phyloP scores from a whole-genome alignment of 768 basidiomycete genomes.

The Clavulina sp. region DNA sequence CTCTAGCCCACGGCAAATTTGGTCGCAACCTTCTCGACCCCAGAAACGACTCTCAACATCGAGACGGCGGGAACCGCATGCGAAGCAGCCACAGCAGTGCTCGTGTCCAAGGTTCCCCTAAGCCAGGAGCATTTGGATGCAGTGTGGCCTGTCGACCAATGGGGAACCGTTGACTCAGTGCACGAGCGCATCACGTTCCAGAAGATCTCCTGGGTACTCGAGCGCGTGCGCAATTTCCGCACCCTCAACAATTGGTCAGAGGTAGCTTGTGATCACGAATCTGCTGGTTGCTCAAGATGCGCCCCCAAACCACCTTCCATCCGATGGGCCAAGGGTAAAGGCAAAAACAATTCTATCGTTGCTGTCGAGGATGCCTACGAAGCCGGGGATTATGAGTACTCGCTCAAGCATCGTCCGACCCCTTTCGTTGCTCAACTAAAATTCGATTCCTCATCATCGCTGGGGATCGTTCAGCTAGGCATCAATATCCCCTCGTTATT shows the following conservation, averaged over 20 bases:
- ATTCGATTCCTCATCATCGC: slow-evolving; percentile 30
- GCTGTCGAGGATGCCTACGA: slow-evolving; percentile 72
- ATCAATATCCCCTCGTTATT: slow-evolving; percentile 75
- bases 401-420: slow-evolving; percentile 68
- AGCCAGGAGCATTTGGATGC: slow-evolving; percentile 41
- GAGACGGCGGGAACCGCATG: slow-evolving; percentile 44
- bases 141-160: slow-evolving; percentile 60
- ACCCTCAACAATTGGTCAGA: slow-evolving; percentile 55
- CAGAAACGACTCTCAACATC: slow-evolving; percentile 34
- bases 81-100: slow-evolving; percentile 53
- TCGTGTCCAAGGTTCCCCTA: slow-evolving; percentile 61
- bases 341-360: slow-evolving; percentile 29
- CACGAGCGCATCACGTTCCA: slow-evolving; percentile 73
- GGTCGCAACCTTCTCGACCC: slow-evolving; percentile 49
- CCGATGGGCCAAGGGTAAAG: slow-evolving; percentile 48
- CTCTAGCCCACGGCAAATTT: slow-evolving; percentile 31
- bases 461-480: slow-evolving; percentile 64
- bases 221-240: slow-evolving; percentile 61
- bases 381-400: slow-evolving; percentile 78
- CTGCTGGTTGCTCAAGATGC: slow-evolving; percentile 53
- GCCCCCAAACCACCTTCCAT: slow-evolving; percentile 63
- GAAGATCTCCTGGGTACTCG: slow-evolving; percentile 70
- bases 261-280: slow-evolving; percentile 27
- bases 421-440: slow-evolving; percentile 78
- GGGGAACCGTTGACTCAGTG: slow-evolving; percentile 71